phyloP scores from a whole-genome alignment of 169 alveolate species.

The Fabrea salina region DNA sequence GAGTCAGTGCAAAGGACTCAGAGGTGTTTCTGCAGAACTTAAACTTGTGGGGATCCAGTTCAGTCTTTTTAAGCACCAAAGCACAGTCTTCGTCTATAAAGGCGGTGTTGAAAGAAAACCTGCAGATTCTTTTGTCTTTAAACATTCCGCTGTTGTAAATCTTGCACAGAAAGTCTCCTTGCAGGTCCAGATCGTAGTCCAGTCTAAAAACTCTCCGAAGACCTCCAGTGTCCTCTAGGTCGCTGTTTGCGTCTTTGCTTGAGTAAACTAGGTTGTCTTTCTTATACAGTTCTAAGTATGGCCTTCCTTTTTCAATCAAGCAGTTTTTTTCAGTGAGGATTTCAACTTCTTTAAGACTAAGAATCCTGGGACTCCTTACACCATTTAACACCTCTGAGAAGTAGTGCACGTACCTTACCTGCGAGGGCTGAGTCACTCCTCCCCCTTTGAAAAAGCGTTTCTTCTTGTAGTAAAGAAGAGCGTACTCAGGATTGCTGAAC shows the following conservation, averaged over 20 bases:
- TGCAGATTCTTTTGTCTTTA: slow-evolving; percentile 49
- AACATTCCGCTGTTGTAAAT: slow-evolving; percentile 48
- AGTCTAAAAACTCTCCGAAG: no score
- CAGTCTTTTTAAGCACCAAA: slow-evolving; percentile 1
- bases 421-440: slow-evolving; percentile 85
- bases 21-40: slow-evolving; percentile 35
- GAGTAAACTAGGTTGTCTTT: slow-evolving; percentile 26
- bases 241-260: background rate
- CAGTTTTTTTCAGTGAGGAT: no score
- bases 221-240: background rate
- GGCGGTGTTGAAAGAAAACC: slow-evolving; percentile 73
- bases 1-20: slow-evolving; percentile 32
- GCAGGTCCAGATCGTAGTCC: slow-evolving; percentile 32
- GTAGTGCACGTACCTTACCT: slow-evolving; percentile 78
- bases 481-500: slow-evolving; percentile 69
- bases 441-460: slow-evolving; percentile 72
- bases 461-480: slow-evolving; percentile 70
- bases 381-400: slow-evolving; percentile 55
- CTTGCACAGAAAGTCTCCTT: slow-evolving; percentile 59
- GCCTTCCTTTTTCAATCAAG: no score
- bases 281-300: slow-evolving; percentile 55
- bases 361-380: slow-evolving; percentile 26
- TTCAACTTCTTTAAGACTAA: background rate
- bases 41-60: slow-evolving; percentile 56
- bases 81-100: slow-evolving; percentile 43